A percentile compares a stretch with the other conserved stretches of the same genome.
Conservation (phyloP, 78 protist genomes). For the Polysphondylium violaceum region DNA sequence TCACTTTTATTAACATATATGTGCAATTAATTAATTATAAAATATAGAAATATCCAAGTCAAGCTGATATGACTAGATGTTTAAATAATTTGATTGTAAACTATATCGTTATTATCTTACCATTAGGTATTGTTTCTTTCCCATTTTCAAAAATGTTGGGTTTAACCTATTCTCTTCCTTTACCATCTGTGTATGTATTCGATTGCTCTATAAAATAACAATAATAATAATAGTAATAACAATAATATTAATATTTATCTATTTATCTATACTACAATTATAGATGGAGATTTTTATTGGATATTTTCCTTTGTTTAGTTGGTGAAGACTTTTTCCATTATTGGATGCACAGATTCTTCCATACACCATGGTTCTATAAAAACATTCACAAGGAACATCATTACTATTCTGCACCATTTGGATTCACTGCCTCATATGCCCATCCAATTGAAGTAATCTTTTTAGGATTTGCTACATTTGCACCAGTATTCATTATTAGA, state of each 20-base stretch:
- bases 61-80: slow-evolving; percentile 62
- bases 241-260: neutral
- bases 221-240: neutral
- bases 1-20: too few relatives aligned
- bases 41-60: slow-evolving; percentile 55
- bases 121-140: slow-evolving; percentile 54
- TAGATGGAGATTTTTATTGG: slow-evolving; percentile 67
- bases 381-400: slow-evolving; percentile 80
- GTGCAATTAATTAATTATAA: neutral
- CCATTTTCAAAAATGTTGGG: slow-evolving; percentile 69
- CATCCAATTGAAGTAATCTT: slow-evolving; percentile 76
- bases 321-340: slow-evolving; percentile 83
- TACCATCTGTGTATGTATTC: slow-evolving; percentile 57
- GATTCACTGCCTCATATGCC: slow-evolving; percentile 78
- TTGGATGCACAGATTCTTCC: slow-evolving; percentile 83
- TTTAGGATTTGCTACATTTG: slow-evolving; percentile 76
- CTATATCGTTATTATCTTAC: slow-evolving; percentile 43
- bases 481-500: slow-evolving; percentile 63
- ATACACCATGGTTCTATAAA: slow-evolving; percentile 80
- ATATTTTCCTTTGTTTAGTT: slow-evolving; percentile 60
- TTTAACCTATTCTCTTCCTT: slow-evolving; percentile 49
- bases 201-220: neutral
- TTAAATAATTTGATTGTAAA: slow-evolving; percentile 44
- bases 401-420: slow-evolving; percentile 79
- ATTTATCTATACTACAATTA: neutral